Conservation (phyloP, 306 rosid species). For the Trifolium dubium region DNA sequence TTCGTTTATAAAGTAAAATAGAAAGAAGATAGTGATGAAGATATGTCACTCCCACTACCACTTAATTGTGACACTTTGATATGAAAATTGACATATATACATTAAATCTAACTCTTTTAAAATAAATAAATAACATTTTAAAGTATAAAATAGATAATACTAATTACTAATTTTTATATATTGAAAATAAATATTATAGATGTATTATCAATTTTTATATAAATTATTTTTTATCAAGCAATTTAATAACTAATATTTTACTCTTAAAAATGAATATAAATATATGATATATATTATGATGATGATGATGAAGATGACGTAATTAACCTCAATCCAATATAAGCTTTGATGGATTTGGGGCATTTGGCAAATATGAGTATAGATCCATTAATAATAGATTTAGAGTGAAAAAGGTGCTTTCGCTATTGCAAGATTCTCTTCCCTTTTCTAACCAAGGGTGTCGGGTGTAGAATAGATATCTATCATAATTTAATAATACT, state of each 20-base stretch:
- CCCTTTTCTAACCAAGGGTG: constrained; percentile 33
- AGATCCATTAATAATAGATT: constrained; percentile 3
- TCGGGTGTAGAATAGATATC: constrained; percentile 13
- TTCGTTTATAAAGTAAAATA: constrained; percentile 33
- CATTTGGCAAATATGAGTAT: constrained; percentile 20
- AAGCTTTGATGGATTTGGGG: constrained; percentile 36
- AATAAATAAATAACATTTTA: too few relatives aligned
- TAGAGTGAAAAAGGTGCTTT: constrained; percentile 25
- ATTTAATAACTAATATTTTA: too few relatives aligned
- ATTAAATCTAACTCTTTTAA: too few relatives aligned
- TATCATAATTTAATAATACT: background rate
- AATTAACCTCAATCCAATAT: constrained; percentile 30
- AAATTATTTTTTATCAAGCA: too few relatives aligned
- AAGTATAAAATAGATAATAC: too few relatives aligned
- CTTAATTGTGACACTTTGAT: constrained; percentile 37
- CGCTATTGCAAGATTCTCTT: constrained; percentile 42
- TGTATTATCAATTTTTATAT: too few relatives aligned
- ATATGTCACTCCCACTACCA: constrained; percentile 49
- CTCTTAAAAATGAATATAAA: constrained; percentile 4
- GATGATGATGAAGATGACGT: constrained; percentile 23
- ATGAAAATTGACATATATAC: constrained; percentile 33
- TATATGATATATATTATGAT: constrained; percentile 7
- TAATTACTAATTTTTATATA: too few relatives aligned
- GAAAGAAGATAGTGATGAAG: constrained; percentile 34
- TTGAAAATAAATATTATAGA: too few relatives aligned